phyloP scores from a whole-genome alignment of 1,284 basidiomycete species.

The Cutaneotrichosporon sp. region DNA sequence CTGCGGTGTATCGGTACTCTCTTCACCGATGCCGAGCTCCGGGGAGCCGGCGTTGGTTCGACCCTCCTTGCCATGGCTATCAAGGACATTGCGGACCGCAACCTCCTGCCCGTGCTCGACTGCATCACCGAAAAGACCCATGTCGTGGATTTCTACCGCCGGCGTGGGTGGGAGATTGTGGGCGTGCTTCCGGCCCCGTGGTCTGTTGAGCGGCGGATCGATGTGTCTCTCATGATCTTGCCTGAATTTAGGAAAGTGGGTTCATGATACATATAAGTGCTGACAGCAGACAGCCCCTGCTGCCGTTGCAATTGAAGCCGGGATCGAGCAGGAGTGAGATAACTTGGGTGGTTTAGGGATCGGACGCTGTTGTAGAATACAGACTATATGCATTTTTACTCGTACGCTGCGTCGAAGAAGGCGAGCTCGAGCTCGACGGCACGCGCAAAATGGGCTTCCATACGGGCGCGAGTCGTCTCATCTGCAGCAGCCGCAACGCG shows the following conservation, averaged over 20 bases:
- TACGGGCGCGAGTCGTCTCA: background rate
- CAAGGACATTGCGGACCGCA: background rate
- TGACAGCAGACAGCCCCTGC: too few relatives aligned
- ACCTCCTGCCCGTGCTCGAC: background rate
- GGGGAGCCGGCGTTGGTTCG: background rate
- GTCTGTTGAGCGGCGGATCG: background rate
- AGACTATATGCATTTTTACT: background rate
- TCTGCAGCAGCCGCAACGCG: slow-evolving; percentile 6
- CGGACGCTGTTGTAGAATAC: background rate
- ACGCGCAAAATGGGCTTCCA: slow-evolving; percentile 10
- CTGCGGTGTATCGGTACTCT: background rate
- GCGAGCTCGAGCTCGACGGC: slow-evolving; percentile 13
- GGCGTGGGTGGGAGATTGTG: background rate
- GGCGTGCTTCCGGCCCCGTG: background rate
- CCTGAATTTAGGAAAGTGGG: background rate
- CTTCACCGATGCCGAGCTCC: background rate
- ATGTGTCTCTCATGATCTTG: background rate
- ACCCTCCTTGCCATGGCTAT: background rate
- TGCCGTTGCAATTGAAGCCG: too few relatives aligned
- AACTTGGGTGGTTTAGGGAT: too few relatives aligned
- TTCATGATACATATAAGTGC: too few relatives aligned
- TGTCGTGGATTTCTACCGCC: background rate
- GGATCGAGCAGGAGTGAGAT: too few relatives aligned
- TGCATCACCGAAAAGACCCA: background rate
- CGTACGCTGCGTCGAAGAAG: slow-evolving; percentile 16